A percentile compares a stretch with the other conserved stretches of the same genome.
Evolutionary conservation across 805 yeast genomes (phyloP).

Genomic region (Candida chauliodis): DNA sequence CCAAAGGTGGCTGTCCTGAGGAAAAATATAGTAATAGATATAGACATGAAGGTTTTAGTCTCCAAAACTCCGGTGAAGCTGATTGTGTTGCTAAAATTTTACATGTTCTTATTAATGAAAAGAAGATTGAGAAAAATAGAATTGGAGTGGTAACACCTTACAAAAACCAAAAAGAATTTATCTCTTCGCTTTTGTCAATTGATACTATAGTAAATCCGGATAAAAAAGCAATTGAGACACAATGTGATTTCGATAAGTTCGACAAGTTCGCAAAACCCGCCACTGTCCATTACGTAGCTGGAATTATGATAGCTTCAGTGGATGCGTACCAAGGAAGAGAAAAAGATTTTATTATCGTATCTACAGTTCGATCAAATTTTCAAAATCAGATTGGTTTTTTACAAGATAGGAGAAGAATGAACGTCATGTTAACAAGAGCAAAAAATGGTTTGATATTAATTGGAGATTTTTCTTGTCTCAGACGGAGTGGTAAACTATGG

Average conservation of each 20-base stretch:
- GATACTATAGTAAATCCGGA: conserved; percentile 57
- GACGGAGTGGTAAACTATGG: conserved; percentile 49
- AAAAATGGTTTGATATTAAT: conserved; percentile 63
- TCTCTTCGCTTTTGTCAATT: conserved; percentile 47
- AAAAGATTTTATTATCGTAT: conserved; percentile 47
- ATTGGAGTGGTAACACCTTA: conserved; percentile 72
- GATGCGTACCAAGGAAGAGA: conserved; percentile 62
- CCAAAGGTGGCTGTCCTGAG: conserved; percentile 46
- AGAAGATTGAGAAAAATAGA: conserved; percentile 44
- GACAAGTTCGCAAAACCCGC: conserved; percentile 48
- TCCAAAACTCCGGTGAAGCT: conserved; percentile 53
- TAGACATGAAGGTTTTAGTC: conserved; percentile 54
- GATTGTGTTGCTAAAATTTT: conserved; percentile 43
- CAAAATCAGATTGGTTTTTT: conserved; percentile 74
- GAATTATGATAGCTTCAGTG: conserved; percentile 51
- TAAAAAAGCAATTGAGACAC: conserved; percentile 41
- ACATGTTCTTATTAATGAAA: conserved; percentile 49
- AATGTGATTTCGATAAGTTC: conserved; percentile 58
- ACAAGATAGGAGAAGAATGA: conserved; percentile 78
- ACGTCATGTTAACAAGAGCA: conserved; percentile 87
- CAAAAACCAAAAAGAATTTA: conserved; percentile 64
- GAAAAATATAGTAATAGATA: conserved; percentile 42
- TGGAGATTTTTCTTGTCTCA: conserved; percentile 41
- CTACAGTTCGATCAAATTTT: conserved; percentile 64
- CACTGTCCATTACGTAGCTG: conserved; percentile 45